A percentile compares a stretch with the other conserved stretches of the same genome.
phyloP scores from a whole-genome alignment of 148 eudicot genomes.

The Chenopodium formosanum region DNA sequence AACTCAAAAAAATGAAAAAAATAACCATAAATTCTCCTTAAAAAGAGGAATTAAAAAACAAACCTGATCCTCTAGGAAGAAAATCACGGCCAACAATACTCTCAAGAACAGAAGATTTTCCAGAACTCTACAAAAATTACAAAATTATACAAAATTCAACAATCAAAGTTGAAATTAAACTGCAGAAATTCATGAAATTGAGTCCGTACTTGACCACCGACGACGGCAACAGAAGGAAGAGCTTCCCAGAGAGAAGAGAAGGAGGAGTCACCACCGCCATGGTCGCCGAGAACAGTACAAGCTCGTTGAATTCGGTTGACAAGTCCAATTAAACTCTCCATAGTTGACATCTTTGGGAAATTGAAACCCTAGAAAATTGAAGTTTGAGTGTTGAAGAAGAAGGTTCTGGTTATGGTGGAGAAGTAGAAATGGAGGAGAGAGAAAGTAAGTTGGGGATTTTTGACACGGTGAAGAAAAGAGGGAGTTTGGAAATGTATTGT shows the following conservation, averaged over 20 bases:
- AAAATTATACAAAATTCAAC: neutral
- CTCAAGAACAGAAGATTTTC: slow-evolving; percentile 92
- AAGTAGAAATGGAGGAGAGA: neutral
- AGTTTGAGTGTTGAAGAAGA: neutral
- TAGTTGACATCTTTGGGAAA: slow-evolving; percentile 43
- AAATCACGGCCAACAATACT: slow-evolving; percentile 95
- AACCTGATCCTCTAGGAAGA: slow-evolving; percentile 97
- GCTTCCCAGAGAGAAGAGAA: slow-evolving; percentile 82
- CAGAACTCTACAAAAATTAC: slow-evolving; percentile 67
- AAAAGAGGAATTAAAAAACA: slow-evolving; percentile 12
- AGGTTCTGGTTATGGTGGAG: neutral
- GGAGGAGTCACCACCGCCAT: slow-evolving; percentile 67
- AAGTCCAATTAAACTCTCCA: slow-evolving; percentile 87
- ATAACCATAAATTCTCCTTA: neutral
- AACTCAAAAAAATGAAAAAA: neutral
- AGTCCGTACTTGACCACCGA: slow-evolving; percentile 72
- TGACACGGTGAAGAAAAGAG: neutral
- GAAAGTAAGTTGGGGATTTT: neutral
- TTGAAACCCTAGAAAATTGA: neutral
- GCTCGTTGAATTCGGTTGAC: slow-evolving; percentile 81
- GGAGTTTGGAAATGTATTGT: neutral
- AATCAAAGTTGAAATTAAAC: neutral
- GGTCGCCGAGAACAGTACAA: slow-evolving; percentile 85
- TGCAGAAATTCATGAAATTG: neutral
- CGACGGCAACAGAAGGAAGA: slow-evolving; percentile 88